Base-by-base conservation (phyloP, 768 basidiomycete genomes). In the Tylopilus vinaceipallidus region DNA sequence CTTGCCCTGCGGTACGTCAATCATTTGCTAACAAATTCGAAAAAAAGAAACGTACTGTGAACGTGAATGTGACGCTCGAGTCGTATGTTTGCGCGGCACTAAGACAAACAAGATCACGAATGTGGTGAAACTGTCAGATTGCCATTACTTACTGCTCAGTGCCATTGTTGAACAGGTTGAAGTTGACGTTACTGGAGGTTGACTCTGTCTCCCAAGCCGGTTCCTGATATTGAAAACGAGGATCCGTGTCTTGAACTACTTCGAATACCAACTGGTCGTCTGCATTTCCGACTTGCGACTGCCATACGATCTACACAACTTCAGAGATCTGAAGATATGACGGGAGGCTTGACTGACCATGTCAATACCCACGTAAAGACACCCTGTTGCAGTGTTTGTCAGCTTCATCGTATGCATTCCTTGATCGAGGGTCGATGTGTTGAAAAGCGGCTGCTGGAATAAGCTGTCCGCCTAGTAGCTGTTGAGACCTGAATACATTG, bases 381-480 rank as follows among this genome's bases (percentile, higher is more conserved):
- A 34, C 42, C 72, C 73, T 2, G 64, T 58, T 26, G 75, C 66
- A 5, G 63, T 71, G 34, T 67, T 67, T 42, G 53, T 65, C 38
- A 69, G 5, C 13, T 45, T 55, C 6, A 80, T 63, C 0, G 60
- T 63, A 50, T 81, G 80, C 26, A 36, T 44, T 5, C 54, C 70
- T 35, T 72, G 62, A 3, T 47, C 35, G 42, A 80, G 59, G 3
- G 62, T 55, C 24, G 66, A 63, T 2, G 48, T 55, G 6, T 65
- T 66, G 58, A 74, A 80, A n/a, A 81, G 61, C 4, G 61, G 44
- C 20, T 69, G 66, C 55, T 78, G 76, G 54, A 75, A 81, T n/a
- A 59, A 17, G 27, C 54, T 42, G 34, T 57, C 58, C 29, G 40
- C 44, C n/a, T n/a, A n/a, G 9, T 50, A 34, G 11, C 76, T 76